Evolutionary conservation across 1,284 basidiomycete genomes (phyloP), one percentile per base, ranked within the genome.

Genomic region (Agaricales sp.): DNA sequence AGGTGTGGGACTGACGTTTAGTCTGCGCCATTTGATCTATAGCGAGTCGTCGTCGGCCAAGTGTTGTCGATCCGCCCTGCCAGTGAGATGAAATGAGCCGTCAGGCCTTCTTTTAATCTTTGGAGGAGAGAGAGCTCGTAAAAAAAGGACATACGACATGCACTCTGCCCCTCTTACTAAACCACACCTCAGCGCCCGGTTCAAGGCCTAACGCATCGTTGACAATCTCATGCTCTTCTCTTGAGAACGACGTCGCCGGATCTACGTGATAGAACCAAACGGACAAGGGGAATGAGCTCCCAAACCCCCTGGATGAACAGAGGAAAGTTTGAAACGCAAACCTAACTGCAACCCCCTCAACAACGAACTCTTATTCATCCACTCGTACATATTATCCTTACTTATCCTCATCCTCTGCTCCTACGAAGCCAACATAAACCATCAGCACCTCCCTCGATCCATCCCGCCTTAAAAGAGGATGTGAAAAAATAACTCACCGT

Each of bases 41-140:
- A 23, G 78, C 73, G 45, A 87, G 72, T 52, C 93, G 78, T 51
- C 85, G 61, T 53, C 80, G 75, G 46, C 93, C 93, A 25, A 97
- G 70, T 2, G 77, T 67, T 1, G 92, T 95, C 59, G 87, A 90
- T 39, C 90, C 91, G 54, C 85, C 92, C 88, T 88, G 63, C 20
- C 45, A 18, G 47, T 13, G 48, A 51, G 37, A 56, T 4, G 58
- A n/a, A n/a, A n/a, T n/a, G n/a, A n/a, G n/a, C n/a, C n/a, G n/a
- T n/a, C n/a, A n/a, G n/a, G n/a, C n/a, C n/a, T n/a, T n/a, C n/a
- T n/a, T n/a, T n/a, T n/a, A n/a, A n/a, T n/a, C n/a, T n/a, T n/a
- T n/a, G n/a, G n/a, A n/a, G n/a, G n/a, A n/a, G n/a, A n/a, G n/a
- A n/a, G 38, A 53, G 48, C 53, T 55, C 53, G 57, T 59, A 55